phyloP scores from a whole-genome alignment of 345 rosid species.

The Leavenworthia alabamica region DNA sequence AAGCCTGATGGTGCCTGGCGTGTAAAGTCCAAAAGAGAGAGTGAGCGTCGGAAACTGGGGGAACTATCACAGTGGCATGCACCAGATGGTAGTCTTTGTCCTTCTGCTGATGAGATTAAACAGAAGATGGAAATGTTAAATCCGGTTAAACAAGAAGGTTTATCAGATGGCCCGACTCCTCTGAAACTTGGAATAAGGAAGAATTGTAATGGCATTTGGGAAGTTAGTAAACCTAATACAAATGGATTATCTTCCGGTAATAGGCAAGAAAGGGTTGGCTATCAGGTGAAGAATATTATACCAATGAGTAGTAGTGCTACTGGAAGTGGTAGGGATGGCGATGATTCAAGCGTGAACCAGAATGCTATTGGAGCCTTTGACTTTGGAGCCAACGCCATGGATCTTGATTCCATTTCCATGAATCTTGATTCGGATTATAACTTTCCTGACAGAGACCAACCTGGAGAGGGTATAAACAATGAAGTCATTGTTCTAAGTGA shows the following conservation, averaged over 20 bases:
- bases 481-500: conserved; percentile 85
- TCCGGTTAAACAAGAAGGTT: conserved; percentile 63
- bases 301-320: conserved; percentile 95
- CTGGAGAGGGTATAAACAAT: conserved; percentile 46
- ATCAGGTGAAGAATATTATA: conserved; percentile 46
- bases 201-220: conserved; percentile 84
- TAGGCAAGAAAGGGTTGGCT: conserved; percentile 49
- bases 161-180: conserved; percentile 61
- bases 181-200: conserved; percentile 88
- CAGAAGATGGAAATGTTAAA: conserved; percentile 48
- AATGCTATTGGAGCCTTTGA: conserved; percentile 66
- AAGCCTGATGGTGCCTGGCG: conserved; percentile 99
- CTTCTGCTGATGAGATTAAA: conserved; percentile 37
- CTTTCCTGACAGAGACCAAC: conserved; percentile 40
- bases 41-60: conserved; percentile 70
- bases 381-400: conserved; percentile 51
- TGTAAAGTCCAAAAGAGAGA: conserved; percentile 66
- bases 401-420: conserved; percentile 67
- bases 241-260: conserved; percentile 56
- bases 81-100: conserved; percentile 60
- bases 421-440: conserved; percentile 55
- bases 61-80: conserved; percentile 80
- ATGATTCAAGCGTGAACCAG: conserved; percentile 91
- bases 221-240: conserved; percentile 71
- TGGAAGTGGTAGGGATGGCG: conserved; percentile 88